Percentiles rank a stretch among this genome's conserved stretches.
Conservation (phyloP, 2,329 filamentous ascomycete species). For the Fusarium sp. region DNA sequence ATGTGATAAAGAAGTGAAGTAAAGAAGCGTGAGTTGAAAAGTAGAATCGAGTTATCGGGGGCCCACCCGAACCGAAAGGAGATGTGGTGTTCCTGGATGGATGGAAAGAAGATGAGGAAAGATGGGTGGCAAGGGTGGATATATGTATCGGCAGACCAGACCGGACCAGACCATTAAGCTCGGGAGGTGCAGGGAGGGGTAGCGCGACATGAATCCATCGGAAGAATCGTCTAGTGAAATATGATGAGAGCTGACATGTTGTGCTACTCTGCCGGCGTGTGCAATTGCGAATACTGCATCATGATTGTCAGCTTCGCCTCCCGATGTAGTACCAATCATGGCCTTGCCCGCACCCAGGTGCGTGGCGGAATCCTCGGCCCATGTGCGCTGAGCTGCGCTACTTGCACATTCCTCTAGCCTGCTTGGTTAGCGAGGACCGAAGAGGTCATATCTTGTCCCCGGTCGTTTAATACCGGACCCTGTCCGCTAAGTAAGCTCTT, state of each 20-base stretch:
- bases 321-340: slow-evolving; percentile 39
- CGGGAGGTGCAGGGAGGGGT: slow-evolving; percentile 20
- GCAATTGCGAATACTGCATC: slow-evolving; percentile 26
- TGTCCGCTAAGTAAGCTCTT: neutral
- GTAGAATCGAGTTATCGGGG: neutral
- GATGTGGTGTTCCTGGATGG: neutral
- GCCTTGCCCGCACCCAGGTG: slow-evolving; percentile 26
- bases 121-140: slow-evolving; percentile 16
- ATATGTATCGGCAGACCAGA: neutral
- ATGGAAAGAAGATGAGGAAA: slow-evolving; percentile 10
- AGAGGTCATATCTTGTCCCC: slow-evolving; percentile 7
- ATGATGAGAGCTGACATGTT: slow-evolving; percentile 38
- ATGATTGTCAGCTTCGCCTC: slow-evolving; percentile 41
- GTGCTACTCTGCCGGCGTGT: slow-evolving; percentile 19
- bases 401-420: slow-evolving; percentile 27
- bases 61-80: slow-evolving; percentile 1
- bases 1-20: neutral
- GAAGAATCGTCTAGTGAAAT: slow-evolving; percentile 21
- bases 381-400: slow-evolving; percentile 17
- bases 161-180: neutral
- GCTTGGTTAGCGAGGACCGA: slow-evolving; percentile 19
- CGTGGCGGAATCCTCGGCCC: slow-evolving; percentile 22
- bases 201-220: slow-evolving; percentile 21
- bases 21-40: neutral
- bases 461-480: slow-evolving; percentile 11